These are phyloP conservation scores for Fusarium oxysporum DNA, from an alignment of 2,329 filamentous ascomycete species.

Conservation along the genomic window DNA sequence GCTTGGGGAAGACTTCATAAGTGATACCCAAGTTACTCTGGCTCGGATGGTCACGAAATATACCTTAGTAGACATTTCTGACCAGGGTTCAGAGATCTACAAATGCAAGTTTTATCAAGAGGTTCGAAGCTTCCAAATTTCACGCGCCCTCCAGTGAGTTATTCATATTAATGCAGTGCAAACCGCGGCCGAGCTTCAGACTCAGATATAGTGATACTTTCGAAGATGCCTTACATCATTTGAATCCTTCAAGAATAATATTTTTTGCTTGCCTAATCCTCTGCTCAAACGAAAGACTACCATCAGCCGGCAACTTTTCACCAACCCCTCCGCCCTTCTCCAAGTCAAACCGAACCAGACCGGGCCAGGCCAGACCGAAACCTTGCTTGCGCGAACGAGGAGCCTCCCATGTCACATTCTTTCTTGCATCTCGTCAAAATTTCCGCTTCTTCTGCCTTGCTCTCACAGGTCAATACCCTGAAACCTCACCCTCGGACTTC, in stretches of 20 bases:
- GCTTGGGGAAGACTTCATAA: background rate
- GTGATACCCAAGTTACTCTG: background rate
- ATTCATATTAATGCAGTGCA: background rate
- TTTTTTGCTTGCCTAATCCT: background rate
- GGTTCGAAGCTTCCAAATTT: background rate
- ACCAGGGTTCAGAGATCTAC: background rate
- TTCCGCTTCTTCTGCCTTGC: conserved; percentile 3
- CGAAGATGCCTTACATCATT: background rate
- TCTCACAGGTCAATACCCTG: background rate
- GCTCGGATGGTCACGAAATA: background rate
- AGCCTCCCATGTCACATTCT: conserved; percentile 13
- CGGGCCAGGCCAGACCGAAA: conserved; percentile 6
- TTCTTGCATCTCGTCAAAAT: conserved; percentile 25
- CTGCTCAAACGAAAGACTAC: background rate
- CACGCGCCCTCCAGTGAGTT: background rate
- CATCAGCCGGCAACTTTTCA: conserved; percentile 13
- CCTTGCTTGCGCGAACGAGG: conserved; percentile 8
- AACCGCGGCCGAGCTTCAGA: background rate
- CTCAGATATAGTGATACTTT: background rate
- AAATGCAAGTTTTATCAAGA: background rate
- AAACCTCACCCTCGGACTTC: background rate
- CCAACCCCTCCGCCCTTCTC: conserved; percentile 30
- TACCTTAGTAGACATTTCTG: background rate
- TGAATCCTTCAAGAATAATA: background rate
- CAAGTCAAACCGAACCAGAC: conserved; percentile 25